These are phyloP conservation scores for Leptographium flavum DNA, from an alignment of 2,329 filamentous ascomycete species.

Conservation along the genomic window DNA sequence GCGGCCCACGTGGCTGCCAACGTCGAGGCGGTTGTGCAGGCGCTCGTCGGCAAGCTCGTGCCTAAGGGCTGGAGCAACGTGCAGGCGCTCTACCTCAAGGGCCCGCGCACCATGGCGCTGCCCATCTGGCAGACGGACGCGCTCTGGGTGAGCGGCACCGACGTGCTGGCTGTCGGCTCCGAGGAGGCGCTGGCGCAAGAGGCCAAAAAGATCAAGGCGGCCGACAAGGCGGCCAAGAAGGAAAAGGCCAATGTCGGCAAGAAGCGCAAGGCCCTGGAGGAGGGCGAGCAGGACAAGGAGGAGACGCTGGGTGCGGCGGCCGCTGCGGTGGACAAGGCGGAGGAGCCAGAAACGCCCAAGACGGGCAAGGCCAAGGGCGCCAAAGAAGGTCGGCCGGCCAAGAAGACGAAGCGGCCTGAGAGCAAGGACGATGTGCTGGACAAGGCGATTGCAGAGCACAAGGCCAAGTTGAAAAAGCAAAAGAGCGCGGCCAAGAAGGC, in stretches of 20 bases:
- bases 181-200: slow-evolving; percentile 31
- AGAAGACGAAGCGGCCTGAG: slow-evolving; percentile 24
- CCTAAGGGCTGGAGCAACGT: slow-evolving; percentile 81
- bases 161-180: slow-evolving; percentile 46
- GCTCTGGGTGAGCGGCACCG: slow-evolving; percentile 69
- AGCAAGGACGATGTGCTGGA: slow-evolving; percentile 33
- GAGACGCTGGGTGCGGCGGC: slow-evolving; percentile 24
- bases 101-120: slow-evolving; percentile 70
- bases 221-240: slow-evolving; percentile 16
- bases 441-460: slow-evolving; percentile 43
- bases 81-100: slow-evolving; percentile 77
- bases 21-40: slow-evolving; percentile 53
- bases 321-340: slow-evolving; percentile 23
- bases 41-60: slow-evolving; percentile 64
- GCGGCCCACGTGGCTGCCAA: slow-evolving; percentile 70
- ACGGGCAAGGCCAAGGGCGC: slow-evolving; percentile 41
- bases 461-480: slow-evolving; percentile 41
- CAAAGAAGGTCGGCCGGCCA: slow-evolving; percentile 31
- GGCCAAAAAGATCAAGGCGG: slow-evolving; percentile 18
- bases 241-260: slow-evolving; percentile 49
- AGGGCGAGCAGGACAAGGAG: slow-evolving; percentile 13
- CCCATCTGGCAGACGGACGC: slow-evolving; percentile 93
- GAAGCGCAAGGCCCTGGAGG: slow-evolving; percentile 41
- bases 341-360: slow-evolving; percentile 30
- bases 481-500: slow-evolving; percentile 36